Evolutionary conservation across 495 filamentous ascomycete genomes (phyloP).

Genomic region (Neurospora sp.): DNA sequence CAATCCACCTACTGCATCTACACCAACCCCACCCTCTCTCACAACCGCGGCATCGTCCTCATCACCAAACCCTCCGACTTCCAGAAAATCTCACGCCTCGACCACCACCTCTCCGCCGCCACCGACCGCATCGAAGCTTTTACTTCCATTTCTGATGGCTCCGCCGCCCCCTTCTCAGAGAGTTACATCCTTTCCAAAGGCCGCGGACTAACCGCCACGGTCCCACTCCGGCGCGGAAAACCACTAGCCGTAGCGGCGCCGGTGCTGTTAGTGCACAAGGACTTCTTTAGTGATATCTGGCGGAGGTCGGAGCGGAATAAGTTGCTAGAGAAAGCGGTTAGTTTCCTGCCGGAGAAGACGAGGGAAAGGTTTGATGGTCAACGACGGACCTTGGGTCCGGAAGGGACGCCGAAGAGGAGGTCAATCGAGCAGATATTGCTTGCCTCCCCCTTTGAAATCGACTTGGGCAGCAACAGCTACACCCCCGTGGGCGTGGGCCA

Average conservation of each 20-base stretch:
- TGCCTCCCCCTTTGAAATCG: slow-evolving; percentile 23
- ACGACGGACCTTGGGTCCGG: slow-evolving; percentile 8
- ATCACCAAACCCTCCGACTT: slow-evolving; percentile 17
- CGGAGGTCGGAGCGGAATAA: slow-evolving; percentile 12
- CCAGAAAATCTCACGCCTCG: slow-evolving; percentile 14
- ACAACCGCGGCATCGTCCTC: slow-evolving; percentile 18
- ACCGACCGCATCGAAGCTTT: slow-evolving; percentile 9
- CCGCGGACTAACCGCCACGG: slow-evolving; percentile 14
- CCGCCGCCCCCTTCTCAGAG: background rate
- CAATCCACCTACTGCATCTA: slow-evolving; percentile 22
- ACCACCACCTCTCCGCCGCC: slow-evolving; percentile 14
- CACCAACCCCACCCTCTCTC: slow-evolving; percentile 18
- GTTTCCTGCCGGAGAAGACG: slow-evolving; percentile 1
- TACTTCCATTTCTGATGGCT: too few species aligned
- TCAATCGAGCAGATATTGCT: slow-evolving; percentile 18
- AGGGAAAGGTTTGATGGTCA: slow-evolving; percentile 13
- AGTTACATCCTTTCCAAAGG: slow-evolving; percentile 19
- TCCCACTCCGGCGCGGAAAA: slow-evolving; percentile 16
- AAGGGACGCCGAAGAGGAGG: background rate
- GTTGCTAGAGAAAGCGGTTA: slow-evolving; percentile 20
- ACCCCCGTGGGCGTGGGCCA: background rate
- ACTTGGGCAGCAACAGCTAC: slow-evolving; percentile 10
- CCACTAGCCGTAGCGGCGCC: slow-evolving; percentile 5
- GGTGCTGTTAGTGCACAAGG: slow-evolving; percentile 21
- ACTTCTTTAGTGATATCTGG: slow-evolving; percentile 16